These are phyloP conservation scores for Fusarium decemcellulare DNA, from an alignment of 2,329 filamentous ascomycete genomes.

Conservation along the genomic window DNA sequence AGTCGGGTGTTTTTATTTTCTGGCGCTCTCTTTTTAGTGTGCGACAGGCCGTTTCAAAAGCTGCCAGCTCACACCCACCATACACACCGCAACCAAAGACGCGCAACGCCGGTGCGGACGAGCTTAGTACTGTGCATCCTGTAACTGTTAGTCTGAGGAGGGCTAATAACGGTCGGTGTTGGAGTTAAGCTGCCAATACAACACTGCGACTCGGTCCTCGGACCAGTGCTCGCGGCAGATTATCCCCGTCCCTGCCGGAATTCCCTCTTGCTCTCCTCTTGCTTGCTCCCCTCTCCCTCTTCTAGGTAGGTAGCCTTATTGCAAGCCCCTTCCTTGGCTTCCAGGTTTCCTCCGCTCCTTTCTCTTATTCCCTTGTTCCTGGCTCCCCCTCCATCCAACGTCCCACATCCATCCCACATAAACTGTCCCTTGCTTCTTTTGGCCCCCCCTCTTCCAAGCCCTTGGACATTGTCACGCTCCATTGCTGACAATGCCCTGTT, in stretches of 20 bases:
- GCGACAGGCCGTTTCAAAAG: slow-evolving; percentile 39
- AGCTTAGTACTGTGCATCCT: too few species aligned
- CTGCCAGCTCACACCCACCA: slow-evolving; percentile 29
- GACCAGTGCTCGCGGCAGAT: background rate
- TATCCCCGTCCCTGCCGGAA: slow-evolving; percentile 9
- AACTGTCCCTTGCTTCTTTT: slow-evolving; percentile 40
- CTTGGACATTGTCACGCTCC: slow-evolving; percentile 25
- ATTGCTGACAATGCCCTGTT: slow-evolving; percentile 21
- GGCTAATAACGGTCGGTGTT: background rate
- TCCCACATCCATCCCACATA: slow-evolving; percentile 21
- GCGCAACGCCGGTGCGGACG: slow-evolving; percentile 8
- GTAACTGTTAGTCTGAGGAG: background rate
- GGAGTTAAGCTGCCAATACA: background rate
- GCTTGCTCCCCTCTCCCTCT: too few species aligned
- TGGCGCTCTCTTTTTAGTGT: slow-evolving; percentile 20
- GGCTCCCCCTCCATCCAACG: slow-evolving; percentile 22
- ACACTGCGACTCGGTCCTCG: background rate
- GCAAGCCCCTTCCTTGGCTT: background rate
- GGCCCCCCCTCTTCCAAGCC: slow-evolving; percentile 16
- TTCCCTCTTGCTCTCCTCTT: slow-evolving; percentile 8
- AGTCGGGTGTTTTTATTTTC: slow-evolving; percentile 19
- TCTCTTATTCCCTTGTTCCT: slow-evolving; percentile 43
- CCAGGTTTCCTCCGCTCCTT: slow-evolving; percentile 1
- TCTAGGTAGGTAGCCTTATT: background rate
- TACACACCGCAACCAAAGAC: slow-evolving; percentile 21